phyloP scores from a whole-genome alignment of 441 rosid genomes.

The Gossypium schwendimanii region DNA sequence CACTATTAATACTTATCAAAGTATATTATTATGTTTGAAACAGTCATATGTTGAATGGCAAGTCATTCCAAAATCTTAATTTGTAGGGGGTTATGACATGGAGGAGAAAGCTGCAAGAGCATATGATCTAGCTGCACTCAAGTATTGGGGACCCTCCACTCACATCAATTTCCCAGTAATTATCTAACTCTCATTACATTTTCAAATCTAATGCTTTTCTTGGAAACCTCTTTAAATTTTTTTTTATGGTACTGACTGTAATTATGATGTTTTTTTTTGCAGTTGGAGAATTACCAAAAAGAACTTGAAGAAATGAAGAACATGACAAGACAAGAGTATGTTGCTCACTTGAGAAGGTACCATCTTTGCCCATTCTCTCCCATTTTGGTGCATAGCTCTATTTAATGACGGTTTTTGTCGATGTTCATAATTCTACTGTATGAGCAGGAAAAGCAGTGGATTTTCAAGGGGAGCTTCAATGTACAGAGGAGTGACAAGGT shows the following conservation, averaged over 20 bases:
- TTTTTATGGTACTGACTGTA: constrained; percentile 8
- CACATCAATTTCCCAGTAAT: constrained; percentile 87
- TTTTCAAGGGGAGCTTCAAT: constrained; percentile 81
- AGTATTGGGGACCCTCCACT: constrained; percentile 99
- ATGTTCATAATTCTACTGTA: background rate
- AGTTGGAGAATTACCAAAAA: constrained; percentile 14
- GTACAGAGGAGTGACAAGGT: constrained; percentile 21
- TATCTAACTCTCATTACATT: constrained; percentile 2
- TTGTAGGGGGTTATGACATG: constrained; percentile 12
- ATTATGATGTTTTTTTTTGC: background rate
- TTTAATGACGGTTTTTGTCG: background rate
- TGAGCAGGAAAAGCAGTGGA: constrained; percentile 86
- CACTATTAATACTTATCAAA: constrained; percentile 15
- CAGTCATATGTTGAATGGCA: constrained; percentile 6
- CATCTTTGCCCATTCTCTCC: background rate
- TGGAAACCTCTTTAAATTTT: background rate
- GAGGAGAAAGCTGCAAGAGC: constrained; percentile 54
- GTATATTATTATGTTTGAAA: background rate
- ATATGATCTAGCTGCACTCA: constrained; percentile 95
- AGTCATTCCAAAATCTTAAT: constrained; percentile 25
- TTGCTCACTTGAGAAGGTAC: constrained; percentile 88
- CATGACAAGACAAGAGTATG: constrained; percentile 90
- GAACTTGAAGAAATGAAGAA: constrained; percentile 31
- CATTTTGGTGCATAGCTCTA: constrained; percentile 2
- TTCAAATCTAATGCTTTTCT: constrained; percentile 1